Evolutionary conservation across 371 early-diverging fungal species (phyloP).

Genomic region (Mucor irregularis): DNA sequence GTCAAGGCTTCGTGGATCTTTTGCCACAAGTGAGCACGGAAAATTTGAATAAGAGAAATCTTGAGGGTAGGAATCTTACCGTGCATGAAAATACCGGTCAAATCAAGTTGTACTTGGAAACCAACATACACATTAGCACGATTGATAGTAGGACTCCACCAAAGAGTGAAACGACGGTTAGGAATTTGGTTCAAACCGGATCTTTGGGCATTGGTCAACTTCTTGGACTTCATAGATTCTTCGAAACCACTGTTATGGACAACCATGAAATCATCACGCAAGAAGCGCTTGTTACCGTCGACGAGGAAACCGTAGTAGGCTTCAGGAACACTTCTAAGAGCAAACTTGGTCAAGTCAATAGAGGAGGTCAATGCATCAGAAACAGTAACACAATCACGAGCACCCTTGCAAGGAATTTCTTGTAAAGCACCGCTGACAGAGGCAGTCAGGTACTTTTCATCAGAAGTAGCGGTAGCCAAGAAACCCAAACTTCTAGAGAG

Average conservation of each 20-base stretch:
- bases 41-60: conserved; percentile 98
- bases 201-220: conserved; percentile 98
- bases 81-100: conserved; percentile 99
- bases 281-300: conserved; percentile 48
- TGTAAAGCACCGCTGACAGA: background rate
- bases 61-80: conserved; percentile 99
- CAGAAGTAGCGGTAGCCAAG: background rate
- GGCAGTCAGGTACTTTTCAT: background rate
- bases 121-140: conserved; percentile 95
- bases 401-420: background rate
- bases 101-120: conserved; percentile 98
- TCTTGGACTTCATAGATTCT: conserved; percentile 81
- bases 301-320: conserved; percentile 52
- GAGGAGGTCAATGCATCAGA: background rate
- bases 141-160: conserved; percentile 99
- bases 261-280: conserved; percentile 31
- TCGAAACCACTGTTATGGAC: conserved; percentile 42
- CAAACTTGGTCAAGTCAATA: background rate
- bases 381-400: background rate
- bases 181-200: conserved; percentile 99
- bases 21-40: conserved; percentile 99
- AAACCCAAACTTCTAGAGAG: conserved; percentile 1
- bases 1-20: conserved; percentile 98
- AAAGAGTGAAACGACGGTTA: conserved; percentile 99
- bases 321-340: conserved; percentile 2